Evolutionary conservation across 495 filamentous ascomycete species (phyloP), one percentile per base, ranked within the genome.

Genomic region (Lasiosphaeria ovina): DNA sequence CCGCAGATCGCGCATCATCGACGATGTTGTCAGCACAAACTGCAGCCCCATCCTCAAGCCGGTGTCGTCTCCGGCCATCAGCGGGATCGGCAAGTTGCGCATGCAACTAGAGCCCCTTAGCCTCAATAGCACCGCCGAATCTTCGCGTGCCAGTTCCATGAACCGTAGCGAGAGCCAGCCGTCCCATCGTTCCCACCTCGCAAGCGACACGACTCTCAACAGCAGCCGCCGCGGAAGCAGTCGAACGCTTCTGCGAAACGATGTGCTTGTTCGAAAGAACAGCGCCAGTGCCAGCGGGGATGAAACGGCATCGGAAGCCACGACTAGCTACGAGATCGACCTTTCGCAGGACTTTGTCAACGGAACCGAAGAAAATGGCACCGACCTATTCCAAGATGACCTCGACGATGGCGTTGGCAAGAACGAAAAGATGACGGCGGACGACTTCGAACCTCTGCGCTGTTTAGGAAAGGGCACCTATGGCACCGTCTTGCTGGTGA

Each of bases 381-480:
- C 31, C 54, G 75, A 74, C 61, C 40, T 49, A 17, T 14, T 51
- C 31, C 3, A 47, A 36, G 72, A 76, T 10, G 72, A 70, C 8
- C 60, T 77, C 9, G 79, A 82, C 55, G 80, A 76, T 4, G 78
- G 74, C 6, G 63, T 76, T 40, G 49, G 62, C 11, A 64, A 73
- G 12, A 72, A 71, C 49, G 86, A 88, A 54, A 97, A 98, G 75
- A 96, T 98, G 90, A 88, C 88, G 14, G 86, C 93, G 9, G 83
- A 85, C 1, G 95, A 98, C 71, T 98, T 98, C 69, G 87, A 93
- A 62, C 85, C 89, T 38, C 72, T 98, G n/a, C 87, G 90, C n/a
- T 97, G 93, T 70, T 85, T 98, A 40, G 94, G 94, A 34, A 98
- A 98, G 69, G 94, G 94, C 61, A 90, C 93, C 4, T 98, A 91